Base-by-base conservation (phyloP, 108 stramenopile genomes). In the Bacterosira constricta region DNA sequence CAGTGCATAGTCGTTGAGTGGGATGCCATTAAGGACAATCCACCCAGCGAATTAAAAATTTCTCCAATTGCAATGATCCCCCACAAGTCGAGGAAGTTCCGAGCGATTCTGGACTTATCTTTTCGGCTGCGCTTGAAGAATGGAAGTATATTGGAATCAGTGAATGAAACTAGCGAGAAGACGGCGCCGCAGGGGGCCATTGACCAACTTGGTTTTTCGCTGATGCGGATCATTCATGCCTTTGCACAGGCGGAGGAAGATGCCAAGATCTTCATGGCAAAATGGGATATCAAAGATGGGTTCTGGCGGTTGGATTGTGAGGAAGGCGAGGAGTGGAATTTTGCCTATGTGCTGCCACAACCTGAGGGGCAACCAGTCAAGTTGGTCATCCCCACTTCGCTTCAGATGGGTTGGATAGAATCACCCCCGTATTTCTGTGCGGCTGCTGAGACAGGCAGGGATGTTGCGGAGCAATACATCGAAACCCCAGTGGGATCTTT, bases 61-160 rank as follows among this genome's bases (percentile, higher is more conserved):
- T 67, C 54, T 18, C 71, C 62, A 6, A 41, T 72, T 6, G 61
- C 71, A 12, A 38, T 35, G 29, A 54, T 72, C 20, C 71, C 71
- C 1, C 63, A 63, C 29, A 72, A 63, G 27, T 57, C 52, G 18
- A 49, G 29, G 31, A 18, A 15, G 18, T 63, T 44, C 17, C 70
- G 61, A 25, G 26, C 46, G 2, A 64, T 64, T 15, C 32, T 64
- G 11, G 65, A 66, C 46, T 26, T 66, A 32, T 66, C 65, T 0
- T 66, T 67, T n/a, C 21, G 26, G 2, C 29, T 69, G 1, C 62
- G 62, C 5, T 44, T 63, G 10, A 18, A 57, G 11, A 34, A 69
- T 49, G 68, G 55, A 2, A 9, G 53, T 2, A 5, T 42, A 31
- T 20, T 34, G 27, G 15, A 18, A 12, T 39, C 56, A 3, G 68